Conservation (phyloP, 441 rosid genomes). For the Gossypium trilobum region DNA sequence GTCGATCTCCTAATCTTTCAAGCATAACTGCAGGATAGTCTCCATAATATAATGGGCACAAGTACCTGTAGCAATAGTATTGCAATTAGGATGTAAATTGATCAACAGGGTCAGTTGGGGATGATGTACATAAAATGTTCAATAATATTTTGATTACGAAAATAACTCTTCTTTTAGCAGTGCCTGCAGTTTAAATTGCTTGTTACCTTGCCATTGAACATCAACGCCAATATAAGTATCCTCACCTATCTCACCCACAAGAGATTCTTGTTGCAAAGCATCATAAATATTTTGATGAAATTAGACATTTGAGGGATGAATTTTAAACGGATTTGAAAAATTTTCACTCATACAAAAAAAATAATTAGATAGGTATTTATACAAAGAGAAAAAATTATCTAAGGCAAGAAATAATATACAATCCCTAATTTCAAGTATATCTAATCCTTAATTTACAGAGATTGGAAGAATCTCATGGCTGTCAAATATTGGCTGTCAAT, state of each 20-base stretch:
- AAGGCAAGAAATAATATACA: neutral
- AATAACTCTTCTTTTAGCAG: neutral
- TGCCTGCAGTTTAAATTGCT: neutral
- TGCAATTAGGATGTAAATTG: neutral
- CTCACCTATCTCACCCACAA: neutral
- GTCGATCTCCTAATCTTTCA: conserved; percentile 39
- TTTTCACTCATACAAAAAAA: neutral
- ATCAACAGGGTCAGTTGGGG: neutral
- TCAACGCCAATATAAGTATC: neutral
- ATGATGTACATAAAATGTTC: neutral
- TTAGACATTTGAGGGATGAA: neutral
- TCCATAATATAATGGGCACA: conserved; percentile 52
- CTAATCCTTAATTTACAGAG: neutral
- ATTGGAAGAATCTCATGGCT: neutral
- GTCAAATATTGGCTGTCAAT: neutral
- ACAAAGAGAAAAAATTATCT: neutral
- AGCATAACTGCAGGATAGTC: conserved; percentile 56
- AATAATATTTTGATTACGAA: neutral
- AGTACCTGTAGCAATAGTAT: conserved; percentile 31
- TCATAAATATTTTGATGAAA: neutral
- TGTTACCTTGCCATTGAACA: neutral
- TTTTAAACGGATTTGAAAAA: neutral
- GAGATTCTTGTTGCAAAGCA: neutral
- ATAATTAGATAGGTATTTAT: neutral
- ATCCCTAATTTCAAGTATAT: neutral